A percentile compares a stretch with the other conserved stretches of the same genome.
Evolutionary conservation across 2,329 filamentous ascomycete genomes (phyloP).

Genomic region (Alternaria hordeiaustralica): DNA sequence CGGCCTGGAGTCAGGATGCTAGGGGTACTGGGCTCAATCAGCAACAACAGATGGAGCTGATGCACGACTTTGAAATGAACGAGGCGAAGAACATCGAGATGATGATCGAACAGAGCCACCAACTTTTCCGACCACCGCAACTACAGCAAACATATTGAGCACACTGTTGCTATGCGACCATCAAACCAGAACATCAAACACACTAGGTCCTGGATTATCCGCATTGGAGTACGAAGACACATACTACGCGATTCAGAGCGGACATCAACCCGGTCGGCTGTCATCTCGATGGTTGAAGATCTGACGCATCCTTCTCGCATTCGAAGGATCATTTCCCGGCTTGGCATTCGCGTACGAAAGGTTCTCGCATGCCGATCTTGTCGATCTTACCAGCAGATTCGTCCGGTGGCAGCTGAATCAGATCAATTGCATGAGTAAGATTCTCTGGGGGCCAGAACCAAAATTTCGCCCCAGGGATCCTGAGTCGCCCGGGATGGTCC

Average conservation of each 20-base stretch:
- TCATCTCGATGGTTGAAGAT: background rate
- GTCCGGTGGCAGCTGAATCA: background rate
- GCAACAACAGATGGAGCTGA: conserved; percentile 81
- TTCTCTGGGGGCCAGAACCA: background rate
- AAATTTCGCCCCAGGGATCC: background rate
- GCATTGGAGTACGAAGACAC: background rate
- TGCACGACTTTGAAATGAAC: conserved; percentile 74
- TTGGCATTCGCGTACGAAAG: background rate
- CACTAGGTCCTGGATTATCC: background rate
- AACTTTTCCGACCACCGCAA: conserved; percentile 42
- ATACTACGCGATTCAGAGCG: background rate
- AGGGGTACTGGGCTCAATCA: conserved; percentile 66
- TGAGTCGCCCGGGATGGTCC: background rate
- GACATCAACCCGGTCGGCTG: background rate
- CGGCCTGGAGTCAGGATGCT: conserved; percentile 62
- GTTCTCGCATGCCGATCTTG: conserved; percentile 8
- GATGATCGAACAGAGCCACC: conserved; percentile 51
- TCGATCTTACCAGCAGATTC: conserved; percentile 8
- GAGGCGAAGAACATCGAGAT: conserved; percentile 49
- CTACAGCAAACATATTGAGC: conserved; percentile 39
- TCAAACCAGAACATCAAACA: background rate
- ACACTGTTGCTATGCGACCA: background rate
- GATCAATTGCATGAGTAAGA: background rate
- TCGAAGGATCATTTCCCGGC: background rate
- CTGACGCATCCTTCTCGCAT: background rate